Evolutionary conservation across 2,329 filamentous ascomycete species (phyloP).

Genomic region (Colletotrichum phormii): DNA sequence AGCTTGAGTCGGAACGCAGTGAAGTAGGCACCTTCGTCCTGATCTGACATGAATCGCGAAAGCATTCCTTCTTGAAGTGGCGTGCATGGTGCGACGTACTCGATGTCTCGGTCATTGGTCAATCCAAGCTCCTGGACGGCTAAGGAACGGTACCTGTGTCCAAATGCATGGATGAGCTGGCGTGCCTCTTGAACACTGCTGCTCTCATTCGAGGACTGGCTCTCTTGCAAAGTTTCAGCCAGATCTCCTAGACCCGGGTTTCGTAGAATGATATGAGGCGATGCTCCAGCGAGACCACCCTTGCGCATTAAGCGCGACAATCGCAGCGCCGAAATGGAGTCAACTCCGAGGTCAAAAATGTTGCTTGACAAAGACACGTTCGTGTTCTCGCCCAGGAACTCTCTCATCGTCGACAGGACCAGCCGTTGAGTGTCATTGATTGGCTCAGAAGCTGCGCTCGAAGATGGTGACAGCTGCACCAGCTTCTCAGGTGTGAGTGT

Average conservation of each 20-base stretch:
- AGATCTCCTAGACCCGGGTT: slow-evolving; percentile 65
- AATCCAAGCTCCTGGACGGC: slow-evolving; percentile 47
- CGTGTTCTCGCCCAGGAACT: slow-evolving; percentile 60
- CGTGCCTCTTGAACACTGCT: slow-evolving; percentile 58
- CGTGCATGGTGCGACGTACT: slow-evolving; percentile 85
- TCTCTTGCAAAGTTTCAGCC: slow-evolving; percentile 48
- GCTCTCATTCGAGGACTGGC: slow-evolving; percentile 28
- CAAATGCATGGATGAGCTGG: slow-evolving; percentile 73
- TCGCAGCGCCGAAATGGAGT: slow-evolving; percentile 85
- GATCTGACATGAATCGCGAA: slow-evolving; percentile 71
- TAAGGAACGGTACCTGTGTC: slow-evolving; percentile 71
- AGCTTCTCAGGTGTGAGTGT: slow-evolving; percentile 70
- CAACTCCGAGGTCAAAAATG: slow-evolving; percentile 87
- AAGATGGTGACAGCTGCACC: slow-evolving; percentile 60
- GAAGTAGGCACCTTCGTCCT: slow-evolving; percentile 74
- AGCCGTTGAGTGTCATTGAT: slow-evolving; percentile 52
- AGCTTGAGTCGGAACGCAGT: slow-evolving; percentile 77
- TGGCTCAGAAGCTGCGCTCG: slow-evolving; percentile 39
- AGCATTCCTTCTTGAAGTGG: slow-evolving; percentile 90
- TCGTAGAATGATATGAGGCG: slow-evolving; percentile 75
- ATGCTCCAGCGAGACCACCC: slow-evolving; percentile 69
- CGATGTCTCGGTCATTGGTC: slow-evolving; percentile 60
- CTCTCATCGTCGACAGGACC: slow-evolving; percentile 65
- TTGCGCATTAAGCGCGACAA: slow-evolving; percentile 74
- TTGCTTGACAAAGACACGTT: slow-evolving; percentile 68